These are phyloP conservation scores for Phytophthora pluvialis DNA, from an alignment of 352 stramenopile genomes.

Conservation along the genomic window DNA sequence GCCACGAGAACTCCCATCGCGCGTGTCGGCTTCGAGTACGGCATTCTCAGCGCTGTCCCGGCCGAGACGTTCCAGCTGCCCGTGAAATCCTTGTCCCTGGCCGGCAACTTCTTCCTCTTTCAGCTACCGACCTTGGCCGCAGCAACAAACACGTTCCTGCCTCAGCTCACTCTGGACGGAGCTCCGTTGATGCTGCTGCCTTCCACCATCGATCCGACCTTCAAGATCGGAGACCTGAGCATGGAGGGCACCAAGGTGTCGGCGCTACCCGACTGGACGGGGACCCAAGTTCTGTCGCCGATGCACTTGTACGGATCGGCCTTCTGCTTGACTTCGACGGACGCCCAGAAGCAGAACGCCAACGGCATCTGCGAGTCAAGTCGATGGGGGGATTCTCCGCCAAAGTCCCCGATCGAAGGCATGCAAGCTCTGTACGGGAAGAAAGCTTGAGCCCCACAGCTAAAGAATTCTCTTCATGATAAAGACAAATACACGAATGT, in stretches of 20 bases:
- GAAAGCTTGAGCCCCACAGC: too few species aligned
- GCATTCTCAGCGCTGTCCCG: slow-evolving; percentile 19
- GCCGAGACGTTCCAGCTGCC: slow-evolving; percentile 28
- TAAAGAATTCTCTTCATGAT: too few species aligned
- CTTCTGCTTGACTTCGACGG: slow-evolving; percentile 23
- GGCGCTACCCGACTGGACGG: slow-evolving; percentile 23
- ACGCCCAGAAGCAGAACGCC: slow-evolving; percentile 8
- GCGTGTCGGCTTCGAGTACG: slow-evolving; percentile 35
- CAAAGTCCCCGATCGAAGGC: slow-evolving; percentile 20
- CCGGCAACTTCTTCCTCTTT: slow-evolving; percentile 29
- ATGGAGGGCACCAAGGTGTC: slow-evolving; percentile 26
- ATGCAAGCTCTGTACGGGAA: slow-evolving; percentile 21
- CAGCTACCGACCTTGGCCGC: slow-evolving; percentile 11
- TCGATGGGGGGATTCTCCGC: slow-evolving; percentile 11
- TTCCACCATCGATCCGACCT: slow-evolving; percentile 17
- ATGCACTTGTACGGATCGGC: slow-evolving; percentile 30
- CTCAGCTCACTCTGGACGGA: slow-evolving; percentile 26
- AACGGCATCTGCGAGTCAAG: slow-evolving; percentile 28
- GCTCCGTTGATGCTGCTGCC: slow-evolving; percentile 22
- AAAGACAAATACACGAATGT: slow-evolving; percentile 6
- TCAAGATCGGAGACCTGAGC: slow-evolving; percentile 32
- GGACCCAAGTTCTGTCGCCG: slow-evolving; percentile 19
- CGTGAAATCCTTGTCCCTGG: slow-evolving; percentile 24
- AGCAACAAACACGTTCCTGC: slow-evolving; percentile 20
- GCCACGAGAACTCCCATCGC: slow-evolving; percentile 9